Evolutionary conservation across 306 rosid species (phyloP).

Genomic region (Quercus gilva): DNA sequence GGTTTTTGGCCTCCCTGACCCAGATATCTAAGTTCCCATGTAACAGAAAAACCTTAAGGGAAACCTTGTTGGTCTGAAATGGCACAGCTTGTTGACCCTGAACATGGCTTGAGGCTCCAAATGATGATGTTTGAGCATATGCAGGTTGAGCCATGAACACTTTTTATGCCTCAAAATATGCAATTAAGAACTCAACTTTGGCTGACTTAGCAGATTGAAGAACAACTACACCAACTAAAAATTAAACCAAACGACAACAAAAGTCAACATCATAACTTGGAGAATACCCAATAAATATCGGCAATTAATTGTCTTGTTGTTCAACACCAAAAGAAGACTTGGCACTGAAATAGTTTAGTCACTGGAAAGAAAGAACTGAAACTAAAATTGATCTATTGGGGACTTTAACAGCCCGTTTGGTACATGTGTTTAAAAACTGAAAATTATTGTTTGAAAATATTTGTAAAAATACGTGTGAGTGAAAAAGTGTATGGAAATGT

Average conservation of each 20-base stretch:
- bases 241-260: neutral
- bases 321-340: neutral
- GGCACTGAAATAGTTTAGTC: neutral
- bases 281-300: neutral
- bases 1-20: constrained; percentile 57
- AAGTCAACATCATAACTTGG: neutral
- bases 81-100: constrained; percentile 56
- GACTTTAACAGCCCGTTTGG: too few species aligned
- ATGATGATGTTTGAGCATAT: constrained; percentile 44
- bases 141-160: constrained; percentile 39
- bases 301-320: neutral
- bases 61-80: constrained; percentile 41
- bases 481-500: too few species aligned
- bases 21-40: constrained; percentile 75
- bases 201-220: neutral
- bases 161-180: neutral
- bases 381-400: neutral
- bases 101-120: constrained; percentile 65
- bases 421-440: too few species aligned
- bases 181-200: neutral
- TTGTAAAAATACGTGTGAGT: too few species aligned
- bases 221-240: neutral
- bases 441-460: too few species aligned
- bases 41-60: constrained; percentile 50
- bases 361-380: neutral